phyloP scores from a whole-genome alignment of 352 stramenopile species.

The Phytophthora brassicae region DNA sequence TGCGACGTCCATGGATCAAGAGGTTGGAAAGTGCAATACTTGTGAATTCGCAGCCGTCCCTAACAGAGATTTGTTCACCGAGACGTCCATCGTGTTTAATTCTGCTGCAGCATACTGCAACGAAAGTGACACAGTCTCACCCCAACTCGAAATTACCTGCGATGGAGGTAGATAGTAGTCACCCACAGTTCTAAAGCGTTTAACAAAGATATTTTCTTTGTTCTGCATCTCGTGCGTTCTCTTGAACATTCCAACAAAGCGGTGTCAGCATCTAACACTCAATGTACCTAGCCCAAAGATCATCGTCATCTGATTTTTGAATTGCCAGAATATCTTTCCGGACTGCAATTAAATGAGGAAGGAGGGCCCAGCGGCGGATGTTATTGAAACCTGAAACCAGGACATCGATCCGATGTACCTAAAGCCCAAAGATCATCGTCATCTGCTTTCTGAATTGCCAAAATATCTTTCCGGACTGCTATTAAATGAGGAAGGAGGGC shows the following conservation, averaged over 20 bases:
- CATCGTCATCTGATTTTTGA: constrained; percentile 13
- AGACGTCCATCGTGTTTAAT: constrained; percentile 3
- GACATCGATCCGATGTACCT: neutral
- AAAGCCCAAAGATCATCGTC: constrained; percentile 18
- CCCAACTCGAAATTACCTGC: constrained; percentile 4
- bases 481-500: constrained; percentile 19
- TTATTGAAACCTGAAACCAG: neutral
- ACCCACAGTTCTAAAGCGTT: constrained; percentile 16
- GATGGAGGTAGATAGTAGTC: neutral
- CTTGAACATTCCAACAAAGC: neutral
- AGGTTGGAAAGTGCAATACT: neutral
- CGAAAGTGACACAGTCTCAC: constrained; percentile 17
- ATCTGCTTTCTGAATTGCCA: constrained; percentile 12
- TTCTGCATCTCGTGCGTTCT: constrained; percentile 18
- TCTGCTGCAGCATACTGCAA: constrained; percentile 30
- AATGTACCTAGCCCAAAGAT: constrained; percentile 11
- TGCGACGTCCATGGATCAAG: constrained; percentile 16
- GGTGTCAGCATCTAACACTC: neutral
- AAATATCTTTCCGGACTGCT: neutral
- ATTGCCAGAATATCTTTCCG: neutral
- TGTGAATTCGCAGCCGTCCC: neutral
- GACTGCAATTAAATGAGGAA: constrained; percentile 10
- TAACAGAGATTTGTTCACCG: constrained; percentile 2
- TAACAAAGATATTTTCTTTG: constrained; percentile 19
- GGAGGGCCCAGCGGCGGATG: constrained; percentile 11